Evolutionary conservation across 2,329 filamentous ascomycete species (phyloP), one percentile per base, ranked within the genome.

Genomic region (Knoxdaviesia capensis): DNA sequence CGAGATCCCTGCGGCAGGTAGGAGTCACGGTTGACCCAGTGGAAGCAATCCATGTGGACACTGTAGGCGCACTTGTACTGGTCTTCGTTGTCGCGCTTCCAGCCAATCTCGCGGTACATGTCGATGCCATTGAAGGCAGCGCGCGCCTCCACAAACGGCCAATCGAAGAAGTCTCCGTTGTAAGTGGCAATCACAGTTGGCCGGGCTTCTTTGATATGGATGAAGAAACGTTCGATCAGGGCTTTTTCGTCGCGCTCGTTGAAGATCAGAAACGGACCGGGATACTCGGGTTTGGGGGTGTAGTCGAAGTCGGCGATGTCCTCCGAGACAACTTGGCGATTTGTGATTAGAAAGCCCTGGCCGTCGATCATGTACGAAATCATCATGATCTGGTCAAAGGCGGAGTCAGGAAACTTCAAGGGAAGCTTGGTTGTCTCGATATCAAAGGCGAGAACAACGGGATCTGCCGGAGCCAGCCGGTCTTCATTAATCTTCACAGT

Each of bases 131-230:
- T 80, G 49, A 94, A 73, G 54, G 86, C 92, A 31, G 92, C 85
- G 62, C 90, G 71, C 38, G 90, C 77, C 63, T 98, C 90, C 29
- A 98, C 86, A 55, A 92, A 98, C 0, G 90, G 88, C 90, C 90
- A 98, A 78, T 98, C 90, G 77, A 98, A 98, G 58, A 98, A 98
- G 65, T 98, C 90, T 64, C 90, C 90, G 84, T 98, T 98, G 69
- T 98, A 98, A n/a, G 90, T 98, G 34, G 92, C 88, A 57, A 98
- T 98, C 44, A 98, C 88, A 0, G 87, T 96, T 1, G 90, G 90
- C 45, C 81, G 75, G 1, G 86, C 85, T 57, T 94, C 85, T 54
- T 98, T 96, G 59, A 98, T 81, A 57, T 94, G 90, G 36, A 83
- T 68, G 54, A 98, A 96, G 61, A 98, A 98, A 10, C 90, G 71